phyloP scores from a whole-genome alignment of 1,284 basidiomycete genomes.

The Quambalaria eucalypti region DNA sequence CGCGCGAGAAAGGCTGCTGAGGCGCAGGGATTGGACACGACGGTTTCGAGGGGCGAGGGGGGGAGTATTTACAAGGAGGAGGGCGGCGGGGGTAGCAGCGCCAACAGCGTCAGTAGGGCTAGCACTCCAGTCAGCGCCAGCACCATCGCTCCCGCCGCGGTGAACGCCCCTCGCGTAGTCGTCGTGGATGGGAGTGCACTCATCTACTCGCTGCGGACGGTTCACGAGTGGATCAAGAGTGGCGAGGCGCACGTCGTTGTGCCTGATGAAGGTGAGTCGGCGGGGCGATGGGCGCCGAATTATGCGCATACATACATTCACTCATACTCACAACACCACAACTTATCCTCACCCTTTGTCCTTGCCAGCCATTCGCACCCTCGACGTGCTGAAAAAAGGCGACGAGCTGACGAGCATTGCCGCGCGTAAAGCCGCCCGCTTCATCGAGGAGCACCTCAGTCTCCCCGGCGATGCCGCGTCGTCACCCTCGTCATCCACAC shows the following conservation, averaged over 20 bases:
- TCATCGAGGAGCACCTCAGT: conserved; percentile 56
- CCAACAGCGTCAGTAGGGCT: no score
- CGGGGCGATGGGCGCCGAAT: neutral
- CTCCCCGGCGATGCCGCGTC: conserved; percentile 2
- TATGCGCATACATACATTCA: neutral
- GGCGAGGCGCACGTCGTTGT: conserved; percentile 64
- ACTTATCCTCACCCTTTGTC: conserved; percentile 7
- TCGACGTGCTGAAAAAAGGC: conserved; percentile 89
- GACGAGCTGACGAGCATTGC: conserved; percentile 65
- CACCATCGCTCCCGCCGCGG: neutral
- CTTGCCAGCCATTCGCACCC: conserved; percentile 67
- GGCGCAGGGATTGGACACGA: no score
- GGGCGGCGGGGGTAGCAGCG: conserved; percentile 6
- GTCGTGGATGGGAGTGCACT: conserved; percentile 79
- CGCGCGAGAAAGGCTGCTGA: neutral
- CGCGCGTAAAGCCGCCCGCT: conserved; percentile 69
- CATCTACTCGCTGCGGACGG: conserved; percentile 67
- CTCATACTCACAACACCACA: neutral
- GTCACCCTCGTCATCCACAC: no score
- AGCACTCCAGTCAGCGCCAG: no score
- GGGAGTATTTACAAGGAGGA: conserved; percentile 8
- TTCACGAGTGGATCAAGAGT: conserved; percentile 68
- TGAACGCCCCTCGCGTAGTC: conserved; percentile 42
- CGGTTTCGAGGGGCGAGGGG: no score
- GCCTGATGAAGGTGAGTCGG: conserved; percentile 68